Evolutionary conservation across 192 early-diverging fungal genomes (phyloP), one percentile per base, ranked within the genome.

Genomic region (Entomortierella chlamydospora): DNA sequence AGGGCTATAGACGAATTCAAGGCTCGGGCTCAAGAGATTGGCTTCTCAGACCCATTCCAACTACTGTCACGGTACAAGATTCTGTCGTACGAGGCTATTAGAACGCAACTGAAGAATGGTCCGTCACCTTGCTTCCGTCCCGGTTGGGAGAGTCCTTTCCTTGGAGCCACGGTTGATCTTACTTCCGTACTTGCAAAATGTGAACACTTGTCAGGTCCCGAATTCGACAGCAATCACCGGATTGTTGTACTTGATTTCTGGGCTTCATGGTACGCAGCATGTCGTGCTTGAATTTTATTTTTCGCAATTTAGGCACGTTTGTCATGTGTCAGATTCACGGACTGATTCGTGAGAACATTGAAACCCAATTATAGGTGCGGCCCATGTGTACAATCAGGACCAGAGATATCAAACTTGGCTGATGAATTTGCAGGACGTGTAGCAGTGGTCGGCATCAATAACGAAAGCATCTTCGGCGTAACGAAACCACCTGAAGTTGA

Each of bases 361-460:
- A n/a, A n/a, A n/a, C n/a, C n/a, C n/a, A n/a, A n/a, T n/a, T 49
- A 25, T 45, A 79, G 76, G 76, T 79, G 76, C 23, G 76, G 60
- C 13, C 76, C 76, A 12, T 79, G 76, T 50, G 51, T 70, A 1
- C 56, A 70, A 28, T 20, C 68, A n/a, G 76, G 76, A 41, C 76
- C 76, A 18, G 76, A 60, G n/a, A 29, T 79, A 0, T 79, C 76
- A 37, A 57, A 70, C 31, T 43, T 79, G 1, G 67, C 68, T 8
- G 76, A 79, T 39, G 61, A 79, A 30, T 79, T 68, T 26, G 20
- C 26, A 26, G 61, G 57, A 2, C 61, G 68, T 18, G 23, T 79
- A 11, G 57, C 76, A 5, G 56, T 79, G 10, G 33, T 79, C 23
- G 76, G 76, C 13, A 79, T 79, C 57, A 70, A 79, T 28, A 79